A percentile compares a stretch with the other conserved stretches of the same genome.
phyloP scores from a whole-genome alignment of 1,284 basidiomycete genomes.

The Agaricales sp. region DNA sequence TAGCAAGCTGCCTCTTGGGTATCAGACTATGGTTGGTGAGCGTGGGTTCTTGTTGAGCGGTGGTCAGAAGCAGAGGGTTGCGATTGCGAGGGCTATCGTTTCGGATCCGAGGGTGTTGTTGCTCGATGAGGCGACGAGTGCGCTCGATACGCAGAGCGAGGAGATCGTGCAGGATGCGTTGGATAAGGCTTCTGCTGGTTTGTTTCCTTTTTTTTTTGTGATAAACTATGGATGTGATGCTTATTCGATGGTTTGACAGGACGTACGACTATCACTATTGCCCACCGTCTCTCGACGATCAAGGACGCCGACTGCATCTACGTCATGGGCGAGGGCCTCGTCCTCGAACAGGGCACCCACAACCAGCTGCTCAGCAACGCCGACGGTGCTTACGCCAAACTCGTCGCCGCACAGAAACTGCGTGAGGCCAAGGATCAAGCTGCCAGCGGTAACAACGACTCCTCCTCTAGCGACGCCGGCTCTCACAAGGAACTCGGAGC shows the following conservation, averaged over 20 bases:
- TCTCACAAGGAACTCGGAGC: slow-evolving; percentile 22
- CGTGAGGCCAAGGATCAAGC: slow-evolving; percentile 37
- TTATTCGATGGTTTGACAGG: slow-evolving; percentile 22
- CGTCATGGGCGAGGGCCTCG: slow-evolving; percentile 77
- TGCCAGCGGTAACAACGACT: slow-evolving; percentile 18
- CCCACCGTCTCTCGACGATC: slow-evolving; percentile 52
- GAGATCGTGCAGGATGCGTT: slow-evolving; percentile 92
- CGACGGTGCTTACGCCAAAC: slow-evolving; percentile 61
- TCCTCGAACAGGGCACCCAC: slow-evolving; percentile 84
- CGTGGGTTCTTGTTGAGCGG: slow-evolving; percentile 87
- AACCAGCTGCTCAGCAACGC: slow-evolving; percentile 57
- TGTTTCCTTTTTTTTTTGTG: slow-evolving; percentile 18
- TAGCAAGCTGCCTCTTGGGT: slow-evolving; percentile 73
- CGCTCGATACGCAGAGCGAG: slow-evolving; percentile 86
- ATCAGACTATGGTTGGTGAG: slow-evolving; percentile 90
- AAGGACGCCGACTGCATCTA: slow-evolving; percentile 80
- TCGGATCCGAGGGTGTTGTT: slow-evolving; percentile 80
- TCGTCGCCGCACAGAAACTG: slow-evolving; percentile 76
- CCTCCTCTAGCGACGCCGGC: slow-evolving; percentile 17
- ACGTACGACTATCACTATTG: slow-evolving; percentile 73
- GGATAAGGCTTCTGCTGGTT: slow-evolving; percentile 75
- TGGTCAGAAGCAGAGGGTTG: slow-evolving; percentile 62
- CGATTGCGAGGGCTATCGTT: slow-evolving; percentile 76
- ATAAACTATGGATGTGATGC: slow-evolving; percentile 23
- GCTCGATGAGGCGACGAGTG: slow-evolving; percentile 83